Conservation (phyloP, 2,329 filamentous ascomycete species). For the Colletotrichum cordylinicola region DNA sequence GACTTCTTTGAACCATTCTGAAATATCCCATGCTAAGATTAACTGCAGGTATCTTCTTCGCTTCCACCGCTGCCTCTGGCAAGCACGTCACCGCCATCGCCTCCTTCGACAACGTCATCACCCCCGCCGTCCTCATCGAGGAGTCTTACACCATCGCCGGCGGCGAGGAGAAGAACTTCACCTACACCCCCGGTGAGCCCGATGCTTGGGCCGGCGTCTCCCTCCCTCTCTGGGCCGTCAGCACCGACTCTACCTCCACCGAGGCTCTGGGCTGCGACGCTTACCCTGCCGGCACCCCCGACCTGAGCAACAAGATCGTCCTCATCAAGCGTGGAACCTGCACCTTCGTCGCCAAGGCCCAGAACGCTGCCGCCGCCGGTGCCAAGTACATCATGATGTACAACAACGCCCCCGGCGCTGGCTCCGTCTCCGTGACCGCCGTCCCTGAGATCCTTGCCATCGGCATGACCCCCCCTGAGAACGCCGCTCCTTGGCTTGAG, state of each 20-base stretch:
- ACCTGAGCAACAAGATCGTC: slow-evolving; percentile 63
- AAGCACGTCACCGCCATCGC: slow-evolving; percentile 53
- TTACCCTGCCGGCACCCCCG: slow-evolving; percentile 58
- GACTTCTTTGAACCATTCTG: background rate
- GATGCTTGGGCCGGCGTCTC: slow-evolving; percentile 48
- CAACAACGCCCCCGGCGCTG: slow-evolving; percentile 53
- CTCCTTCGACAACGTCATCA: slow-evolving; percentile 53
- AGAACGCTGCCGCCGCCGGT: slow-evolving; percentile 57
- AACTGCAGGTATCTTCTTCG: slow-evolving; percentile 45
- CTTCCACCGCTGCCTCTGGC: slow-evolving; percentile 53
- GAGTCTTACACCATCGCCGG: slow-evolving; percentile 46
- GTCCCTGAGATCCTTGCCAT: slow-evolving; percentile 39
- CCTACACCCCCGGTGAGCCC: slow-evolving; percentile 47
- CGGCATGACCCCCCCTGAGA: slow-evolving; percentile 45
- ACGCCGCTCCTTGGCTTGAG: slow-evolving; percentile 50
- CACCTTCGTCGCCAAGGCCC: slow-evolving; percentile 58
- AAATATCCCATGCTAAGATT: background rate
- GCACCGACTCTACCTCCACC: slow-evolving; percentile 50
- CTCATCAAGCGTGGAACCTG: slow-evolving; percentile 66
- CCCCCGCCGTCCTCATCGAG: slow-evolving; percentile 46
- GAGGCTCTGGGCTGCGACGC: slow-evolving; percentile 56
- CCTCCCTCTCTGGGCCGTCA: slow-evolving; percentile 55
- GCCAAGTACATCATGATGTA: slow-evolving; percentile 68
- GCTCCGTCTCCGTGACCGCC: slow-evolving; percentile 34
- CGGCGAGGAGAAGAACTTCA: slow-evolving; percentile 41